A percentile compares a stretch with the other conserved stretches of the same genome.
Evolutionary conservation across 2,329 filamentous ascomycete species (phyloP).

Genomic region (Penicillium oxalicum): DNA sequence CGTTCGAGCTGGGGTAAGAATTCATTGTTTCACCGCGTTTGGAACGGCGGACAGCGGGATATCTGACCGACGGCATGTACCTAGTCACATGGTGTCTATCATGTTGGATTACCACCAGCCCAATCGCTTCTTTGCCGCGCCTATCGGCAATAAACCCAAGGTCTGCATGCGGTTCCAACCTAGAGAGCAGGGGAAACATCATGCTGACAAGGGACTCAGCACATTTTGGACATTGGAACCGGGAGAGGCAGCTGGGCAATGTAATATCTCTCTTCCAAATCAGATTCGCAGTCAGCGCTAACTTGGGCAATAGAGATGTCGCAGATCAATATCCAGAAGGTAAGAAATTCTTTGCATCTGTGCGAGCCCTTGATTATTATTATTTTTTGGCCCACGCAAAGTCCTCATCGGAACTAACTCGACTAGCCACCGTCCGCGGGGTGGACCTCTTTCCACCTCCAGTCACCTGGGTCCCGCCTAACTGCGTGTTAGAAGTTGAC

Average conservation of each 20-base stretch:
- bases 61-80: background rate
- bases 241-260: slow-evolving; percentile 13
- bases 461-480: slow-evolving; percentile 1
- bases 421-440: slow-evolving; percentile 1
- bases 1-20: slow-evolving; percentile 11
- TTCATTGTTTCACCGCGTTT: background rate
- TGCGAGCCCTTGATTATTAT: too few relatives aligned
- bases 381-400: too few relatives aligned
- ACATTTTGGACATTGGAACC: slow-evolving; percentile 12
- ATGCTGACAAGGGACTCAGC: background rate
- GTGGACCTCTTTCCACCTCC: slow-evolving; percentile 3
- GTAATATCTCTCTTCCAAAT: slow-evolving; percentile 1
- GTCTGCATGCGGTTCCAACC: background rate
- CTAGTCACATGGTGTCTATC: slow-evolving; percentile 11
- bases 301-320: slow-evolving; percentile 4
- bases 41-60: background rate
- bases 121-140: slow-evolving; percentile 8
- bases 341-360: background rate
- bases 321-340: slow-evolving; percentile 11
- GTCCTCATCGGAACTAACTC: background rate
- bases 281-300: background rate
- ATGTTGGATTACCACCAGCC: slow-evolving; percentile 10
- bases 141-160: slow-evolving; percentile 7
- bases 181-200: background rate
- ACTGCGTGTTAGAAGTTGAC: slow-evolving; percentile 1